Evolutionary conservation across 768 basidiomycete genomes (phyloP).

Genomic region (Daedaleopsis nitida): DNA sequence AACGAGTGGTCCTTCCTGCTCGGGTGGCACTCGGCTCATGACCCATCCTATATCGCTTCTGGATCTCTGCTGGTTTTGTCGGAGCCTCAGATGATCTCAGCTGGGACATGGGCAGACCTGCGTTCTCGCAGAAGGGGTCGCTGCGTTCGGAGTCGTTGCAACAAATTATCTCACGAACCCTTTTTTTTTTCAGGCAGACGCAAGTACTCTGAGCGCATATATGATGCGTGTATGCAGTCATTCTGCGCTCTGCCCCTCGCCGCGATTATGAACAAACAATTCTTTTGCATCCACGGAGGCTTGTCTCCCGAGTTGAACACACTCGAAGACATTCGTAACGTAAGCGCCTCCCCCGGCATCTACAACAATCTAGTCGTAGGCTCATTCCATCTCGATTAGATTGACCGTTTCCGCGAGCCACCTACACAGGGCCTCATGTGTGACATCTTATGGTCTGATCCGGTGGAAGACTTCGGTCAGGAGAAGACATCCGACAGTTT

Average conservation of each 20-base stretch:
- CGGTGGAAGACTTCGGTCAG: conserved; percentile 94
- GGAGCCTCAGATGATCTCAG: too few relatives aligned
- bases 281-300: conserved; percentile 97
- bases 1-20: too few relatives aligned
- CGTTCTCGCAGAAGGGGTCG: too few relatives aligned
- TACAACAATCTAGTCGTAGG: too few relatives aligned
- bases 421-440: conserved; percentile 98
- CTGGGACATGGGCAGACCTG: too few relatives aligned
- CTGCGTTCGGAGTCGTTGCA: too few relatives aligned
- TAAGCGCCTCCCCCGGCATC: conserved; percentile 39
- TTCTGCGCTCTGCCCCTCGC: conserved; percentile 96
- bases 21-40: too few relatives aligned
- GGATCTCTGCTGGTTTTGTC: too few relatives aligned
- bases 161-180: neutral
- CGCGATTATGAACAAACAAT: conserved; percentile 99
- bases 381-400: conserved; percentile 42
- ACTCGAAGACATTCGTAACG: conserved; percentile 89
- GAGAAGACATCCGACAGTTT: conserved; percentile 92
- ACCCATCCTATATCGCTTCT: too few relatives aligned
- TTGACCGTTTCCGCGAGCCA: conserved; percentile 98
- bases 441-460: conserved; percentile 98
- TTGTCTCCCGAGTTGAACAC: conserved; percentile 94
- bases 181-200: conserved; percentile 73
- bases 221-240: conserved; percentile 97
- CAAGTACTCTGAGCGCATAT: conserved; percentile 96